Base-by-base conservation (phyloP, 345 rosid species). In the Aquilaria sinensis region DNA sequence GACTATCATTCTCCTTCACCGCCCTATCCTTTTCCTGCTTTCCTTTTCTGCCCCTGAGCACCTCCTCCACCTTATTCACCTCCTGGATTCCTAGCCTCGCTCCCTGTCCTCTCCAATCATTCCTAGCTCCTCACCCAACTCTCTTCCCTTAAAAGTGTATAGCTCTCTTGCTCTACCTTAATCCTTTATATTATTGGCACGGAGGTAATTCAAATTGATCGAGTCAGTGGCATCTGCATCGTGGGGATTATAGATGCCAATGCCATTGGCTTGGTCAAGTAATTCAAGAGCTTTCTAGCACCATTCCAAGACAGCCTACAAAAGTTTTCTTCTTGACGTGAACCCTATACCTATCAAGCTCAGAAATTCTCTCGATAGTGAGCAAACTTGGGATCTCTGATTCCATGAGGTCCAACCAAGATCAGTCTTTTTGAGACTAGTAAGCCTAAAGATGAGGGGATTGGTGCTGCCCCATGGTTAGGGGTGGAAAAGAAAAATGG, bases 211-310 rank as follows among this genome's bases (percentile, higher is more conserved):
- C 54, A 63, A 74, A 34, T 70, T 60, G 30, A 64, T 64, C 43
- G 48, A 34, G 13, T 56, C 57, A 51, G n/a, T 67, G 6, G 61
- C 69, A 14, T 47, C 70, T 0, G 47, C 67, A 9, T 31, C 68
- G 4, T 33, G 59, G 23, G 49, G 60, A 23, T 58, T 69, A 2
- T 58, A 77, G 11, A 43, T 74, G 1, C 68, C 83, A 46, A 58
- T 70, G 30, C 10, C 72, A 41, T 66, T 81, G 57, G 63, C 57
- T 29, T 75, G 61, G 34, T 75, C 70, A 33, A 94, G 77, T 61
- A 71, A 64, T 70, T 88, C 87, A 33, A 94, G 83, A 74, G 99
- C 91, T 77, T 79, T 81, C 65, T 94, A 95, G 65, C 97, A 90
- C 85, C 85, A 89, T 65, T 80, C 83, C 51, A 90, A 88, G 69